Evolutionary conservation across 805 yeast species (phyloP), one percentile per base, ranked within the genome.

Genomic region (Hanseniaspora opuntiae): DNA sequence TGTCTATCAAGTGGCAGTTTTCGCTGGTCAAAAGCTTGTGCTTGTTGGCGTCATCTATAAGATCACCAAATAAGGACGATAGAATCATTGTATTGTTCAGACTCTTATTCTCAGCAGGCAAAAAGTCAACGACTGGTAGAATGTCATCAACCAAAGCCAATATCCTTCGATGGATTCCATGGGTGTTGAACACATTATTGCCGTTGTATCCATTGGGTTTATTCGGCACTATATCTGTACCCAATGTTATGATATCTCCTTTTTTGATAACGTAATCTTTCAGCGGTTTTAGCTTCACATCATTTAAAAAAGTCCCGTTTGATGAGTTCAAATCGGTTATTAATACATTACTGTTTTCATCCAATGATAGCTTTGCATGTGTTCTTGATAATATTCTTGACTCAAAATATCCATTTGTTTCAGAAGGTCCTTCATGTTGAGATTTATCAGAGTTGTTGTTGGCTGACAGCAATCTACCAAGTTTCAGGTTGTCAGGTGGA

Each of bases 251-350:
- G n/a, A 78, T 73, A 66, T 93, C 98, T 25, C 86, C 89, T n/a
- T 80, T 72, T 54, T 79, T 74, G 48, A 93, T 67, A 59, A 81
- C 86, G 20, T 77, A 78, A 44, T 79, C 83, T 16, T 40, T 25
- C 51, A 62, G 60, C 11, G 70, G 68, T 55, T 73, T 74, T 11
- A 93, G 73, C 57, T 88, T 81, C 41, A 69, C 72, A 35, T 81
- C 86, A 65, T 93, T 93, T 47, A 93, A 78, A 65, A 84, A 94
- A 0, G 98, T 90, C 10, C 99, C 99, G 67, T 93, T 93, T 24
- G 96, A 84, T 2, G 95, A 84, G 55, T 88, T 87, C 62, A 88
- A 75, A 68, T 93, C 99, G 59, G 82, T 79, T 25, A 93, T 75
- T 73, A 74, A 86, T 20, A 94, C 74, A 56, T 75, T 75, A 5